Base-by-base conservation (phyloP, 805 yeast species). In the Wickerhamiella bombiphila region DNA sequence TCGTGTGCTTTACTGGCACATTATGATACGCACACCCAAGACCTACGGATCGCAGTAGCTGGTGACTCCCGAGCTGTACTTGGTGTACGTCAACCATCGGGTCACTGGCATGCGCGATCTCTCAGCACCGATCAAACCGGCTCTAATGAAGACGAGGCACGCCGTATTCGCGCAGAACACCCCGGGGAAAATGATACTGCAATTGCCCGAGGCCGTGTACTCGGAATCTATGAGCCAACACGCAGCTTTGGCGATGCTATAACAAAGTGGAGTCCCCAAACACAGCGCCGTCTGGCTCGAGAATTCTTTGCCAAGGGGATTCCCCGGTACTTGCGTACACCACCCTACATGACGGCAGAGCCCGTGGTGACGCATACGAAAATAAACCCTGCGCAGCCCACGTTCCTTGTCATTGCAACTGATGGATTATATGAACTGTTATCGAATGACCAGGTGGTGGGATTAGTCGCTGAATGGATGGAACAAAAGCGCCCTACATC, bases 161-260 rank as follows among this genome's bases (percentile, higher is more conserved):
- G 74, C 18, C 70, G 95, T 45, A 71, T 91, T 40, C 69, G 76
- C 35, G 63, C 72, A 22, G 96, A 86, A 58, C 98, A 91, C 59
- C 98, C 98, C 1, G 76, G 76, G 42, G 79, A 82, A 24, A 40
- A 54, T 26, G 45, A 41, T 17, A 74, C 76, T 36, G 93, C 77
- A 32, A 70, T 88, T 25, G 68, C 80, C 46, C 42, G 81, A 44
- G 98, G 97, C 3, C 72, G 98, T 51, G 80, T 91, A 8, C 66
- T 91, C 47, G 98, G 98, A 0, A 74, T 91, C 8, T 68, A 91
- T 44, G 97, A 91, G 58, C 98, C 98, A 11, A 74, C 94, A 0
- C 68, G 98, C 51, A 94, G 97, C 1, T 91, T 91, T 64, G 98
- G 98, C 34, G 98, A 91, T 58, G 93, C 94, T 42, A 70, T 95